A percentile compares a stretch with the other conserved stretches of the same genome.
These are phyloP conservation scores for Parachlorella kessleri DNA, from an alignment of 139 green algal species.

Conservation along the genomic window DNA sequence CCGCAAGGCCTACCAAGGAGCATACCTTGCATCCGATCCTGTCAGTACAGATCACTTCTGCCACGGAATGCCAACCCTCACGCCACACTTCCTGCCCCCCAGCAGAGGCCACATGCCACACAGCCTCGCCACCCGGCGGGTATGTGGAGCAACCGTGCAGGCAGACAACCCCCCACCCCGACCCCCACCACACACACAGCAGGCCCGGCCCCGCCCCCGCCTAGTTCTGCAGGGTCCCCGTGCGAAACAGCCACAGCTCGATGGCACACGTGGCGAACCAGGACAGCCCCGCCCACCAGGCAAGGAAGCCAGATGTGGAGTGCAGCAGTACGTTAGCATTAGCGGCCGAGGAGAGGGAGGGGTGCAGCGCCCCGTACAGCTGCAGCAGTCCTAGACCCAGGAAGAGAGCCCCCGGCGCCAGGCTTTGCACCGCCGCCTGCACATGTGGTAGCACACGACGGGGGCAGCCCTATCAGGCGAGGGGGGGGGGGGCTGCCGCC, in stretches of 20 bases:
- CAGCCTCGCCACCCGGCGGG: too few relatives aligned
- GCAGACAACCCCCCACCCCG: too few relatives aligned
- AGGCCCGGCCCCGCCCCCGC: too few relatives aligned
- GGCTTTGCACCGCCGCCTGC: constrained; percentile 20
- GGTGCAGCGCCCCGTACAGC: background rate
- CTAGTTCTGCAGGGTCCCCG: constrained; percentile 25
- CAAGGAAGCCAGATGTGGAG: constrained; percentile 25
- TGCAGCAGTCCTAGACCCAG: constrained; percentile 24
- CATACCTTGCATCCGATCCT: too few relatives aligned
- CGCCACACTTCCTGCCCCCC: too few relatives aligned
- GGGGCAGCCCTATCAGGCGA: background rate
- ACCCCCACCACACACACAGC: too few relatives aligned
- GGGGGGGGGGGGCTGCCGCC: background rate
- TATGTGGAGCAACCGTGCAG: too few relatives aligned
- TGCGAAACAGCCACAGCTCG: constrained; percentile 38
- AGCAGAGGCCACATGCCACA: too few relatives aligned
- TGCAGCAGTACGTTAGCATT: background rate
- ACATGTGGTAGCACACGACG: constrained; percentile 7
- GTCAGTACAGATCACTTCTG: too few relatives aligned
- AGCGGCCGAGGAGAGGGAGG: too few relatives aligned
- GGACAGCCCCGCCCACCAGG: constrained; percentile 18
- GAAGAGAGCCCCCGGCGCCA: constrained; percentile 19
- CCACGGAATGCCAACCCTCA: too few relatives aligned
- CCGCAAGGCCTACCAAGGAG: too few relatives aligned
- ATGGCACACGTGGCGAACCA: constrained; percentile 32